Evolutionary conservation across 2,329 filamentous ascomycete genomes (phyloP).

Genomic region (Tolypocladium amazonense): DNA sequence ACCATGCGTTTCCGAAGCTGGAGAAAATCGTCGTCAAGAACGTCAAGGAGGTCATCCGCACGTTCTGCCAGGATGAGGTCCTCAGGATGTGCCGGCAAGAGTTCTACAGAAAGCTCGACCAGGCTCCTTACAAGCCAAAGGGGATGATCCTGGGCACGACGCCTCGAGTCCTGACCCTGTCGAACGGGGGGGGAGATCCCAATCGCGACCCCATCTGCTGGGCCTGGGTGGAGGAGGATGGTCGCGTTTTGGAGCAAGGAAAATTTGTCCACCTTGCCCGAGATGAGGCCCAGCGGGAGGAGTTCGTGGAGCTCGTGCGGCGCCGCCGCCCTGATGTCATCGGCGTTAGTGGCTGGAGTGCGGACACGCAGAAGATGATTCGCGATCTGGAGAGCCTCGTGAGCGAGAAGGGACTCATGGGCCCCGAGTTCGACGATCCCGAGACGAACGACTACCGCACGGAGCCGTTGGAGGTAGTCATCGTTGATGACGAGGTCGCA

Average conservation of each 20-base stretch:
- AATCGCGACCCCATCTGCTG: conserved; percentile 74
- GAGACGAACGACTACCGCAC: conserved; percentile 66
- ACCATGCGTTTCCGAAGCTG: conserved; percentile 70
- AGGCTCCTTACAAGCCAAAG: conserved; percentile 91
- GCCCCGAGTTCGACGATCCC: conserved; percentile 69
- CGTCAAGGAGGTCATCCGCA: conserved; percentile 88
- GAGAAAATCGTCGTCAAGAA: conserved; percentile 79
- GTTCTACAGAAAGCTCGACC: conserved; percentile 82
- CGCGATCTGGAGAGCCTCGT: conserved; percentile 73
- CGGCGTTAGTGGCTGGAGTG: conserved; percentile 77
- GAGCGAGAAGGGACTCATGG: conserved; percentile 63
- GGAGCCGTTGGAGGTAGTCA: conserved; percentile 76
- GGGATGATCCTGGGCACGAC: conserved; percentile 82
- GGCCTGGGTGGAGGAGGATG: conserved; percentile 90
- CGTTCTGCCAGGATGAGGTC: conserved; percentile 87
- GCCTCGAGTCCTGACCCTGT: conserved; percentile 77
- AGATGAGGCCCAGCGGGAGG: conserved; percentile 56
- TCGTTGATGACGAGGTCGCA: conserved; percentile 96
- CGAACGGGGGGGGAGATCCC: conserved; percentile 69
- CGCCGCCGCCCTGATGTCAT: conserved; percentile 82
- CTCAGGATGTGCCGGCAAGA: conserved; percentile 81
- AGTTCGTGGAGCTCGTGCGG: conserved; percentile 69
- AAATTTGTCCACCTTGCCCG: conserved; percentile 70
- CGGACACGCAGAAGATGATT: conserved; percentile 75
- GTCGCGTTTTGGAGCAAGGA: conserved; percentile 78